Conservation (phyloP, 495 filamentous ascomycete genomes). For the Hypomontagnella submonticulosa region DNA sequence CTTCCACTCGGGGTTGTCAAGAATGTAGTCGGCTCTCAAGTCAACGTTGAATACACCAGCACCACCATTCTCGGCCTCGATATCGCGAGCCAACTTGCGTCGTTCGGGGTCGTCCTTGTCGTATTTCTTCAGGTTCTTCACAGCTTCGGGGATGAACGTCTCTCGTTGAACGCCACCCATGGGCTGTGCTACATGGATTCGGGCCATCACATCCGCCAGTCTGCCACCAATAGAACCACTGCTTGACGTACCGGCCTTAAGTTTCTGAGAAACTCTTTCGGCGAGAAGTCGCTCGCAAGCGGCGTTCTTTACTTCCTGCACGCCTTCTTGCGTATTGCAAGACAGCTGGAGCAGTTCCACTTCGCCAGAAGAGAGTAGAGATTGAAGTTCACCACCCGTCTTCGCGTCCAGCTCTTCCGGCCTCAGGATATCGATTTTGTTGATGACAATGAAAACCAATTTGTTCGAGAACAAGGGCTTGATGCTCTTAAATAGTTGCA, state of each 20-base stretch:
- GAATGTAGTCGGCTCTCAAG: slow-evolving; percentile 83
- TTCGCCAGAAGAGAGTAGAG: slow-evolving; percentile 82
- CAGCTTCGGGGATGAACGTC: slow-evolving; percentile 87
- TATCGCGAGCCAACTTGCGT: slow-evolving; percentile 79
- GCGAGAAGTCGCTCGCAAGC: slow-evolving; percentile 94
- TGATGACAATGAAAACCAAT: slow-evolving; percentile 93
- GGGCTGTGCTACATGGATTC: slow-evolving; percentile 96
- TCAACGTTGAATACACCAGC: slow-evolving; percentile 96
- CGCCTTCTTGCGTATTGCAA: slow-evolving; percentile 92
- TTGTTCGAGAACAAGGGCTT: slow-evolving; percentile 98
- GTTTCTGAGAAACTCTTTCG: slow-evolving; percentile 91
- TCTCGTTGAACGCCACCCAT: slow-evolving; percentile 81
- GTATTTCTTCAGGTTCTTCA: slow-evolving; percentile 83
- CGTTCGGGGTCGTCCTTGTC: slow-evolving; percentile 88
- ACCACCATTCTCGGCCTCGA: slow-evolving; percentile 93
- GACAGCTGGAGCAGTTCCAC: slow-evolving; percentile 92
- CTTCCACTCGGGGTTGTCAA: slow-evolving; percentile 91
- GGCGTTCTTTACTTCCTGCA: slow-evolving; percentile 92
- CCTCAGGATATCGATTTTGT: slow-evolving; percentile 93
- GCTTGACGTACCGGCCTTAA: slow-evolving; percentile 85
- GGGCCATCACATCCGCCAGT: slow-evolving; percentile 85
- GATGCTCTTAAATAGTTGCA: slow-evolving; percentile 92
- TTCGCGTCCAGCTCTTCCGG: slow-evolving; percentile 90
- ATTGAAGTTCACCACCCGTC: slow-evolving; percentile 78
- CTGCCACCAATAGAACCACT: slow-evolving; percentile 77